A percentile compares a stretch with the other conserved stretches of the same genome.
phyloP scores from a whole-genome alignment of 1,284 basidiomycete genomes.

The Rhodotorula glutinis region DNA sequence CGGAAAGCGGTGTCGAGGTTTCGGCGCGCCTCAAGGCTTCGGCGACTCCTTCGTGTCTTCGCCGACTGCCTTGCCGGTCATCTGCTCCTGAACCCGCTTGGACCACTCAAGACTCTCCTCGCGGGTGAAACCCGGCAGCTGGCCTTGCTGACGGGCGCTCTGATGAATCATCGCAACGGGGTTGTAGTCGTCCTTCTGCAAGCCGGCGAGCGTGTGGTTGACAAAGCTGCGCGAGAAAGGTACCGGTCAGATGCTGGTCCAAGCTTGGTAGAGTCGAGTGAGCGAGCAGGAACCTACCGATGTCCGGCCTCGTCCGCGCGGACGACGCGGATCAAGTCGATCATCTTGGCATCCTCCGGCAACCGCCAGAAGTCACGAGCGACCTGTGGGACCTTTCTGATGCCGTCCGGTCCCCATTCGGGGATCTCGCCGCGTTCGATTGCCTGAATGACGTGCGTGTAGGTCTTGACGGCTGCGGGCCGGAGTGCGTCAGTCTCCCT shows the following conservation, averaged over 20 bases:
- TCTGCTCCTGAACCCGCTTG: conserved; percentile 52
- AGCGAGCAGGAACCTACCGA: conserved; percentile 62
- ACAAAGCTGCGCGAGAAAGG: conserved; percentile 14
- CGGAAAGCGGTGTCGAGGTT: too few relatives aligned
- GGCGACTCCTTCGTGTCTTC: neutral
- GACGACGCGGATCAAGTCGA: conserved; percentile 86
- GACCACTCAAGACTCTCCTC: conserved; percentile 61
- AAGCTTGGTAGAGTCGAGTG: neutral
- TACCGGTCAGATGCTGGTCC: neutral
- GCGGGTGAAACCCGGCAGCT: conserved; percentile 68
- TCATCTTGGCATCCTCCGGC: conserved; percentile 57
- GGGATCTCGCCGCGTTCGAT: conserved; percentile 36
- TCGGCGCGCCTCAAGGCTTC: neutral
- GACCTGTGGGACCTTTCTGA: conserved; percentile 30
- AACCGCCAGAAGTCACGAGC: conserved; percentile 44
- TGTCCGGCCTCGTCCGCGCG: conserved; percentile 90
- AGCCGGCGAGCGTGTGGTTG: conserved; percentile 83
- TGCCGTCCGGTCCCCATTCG: conserved; percentile 24
- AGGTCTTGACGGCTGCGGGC: conserved; percentile 7
- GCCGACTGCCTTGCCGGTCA: conserved; percentile 15
- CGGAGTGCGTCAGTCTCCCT: neutral
- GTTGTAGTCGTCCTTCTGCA: conserved; percentile 76
- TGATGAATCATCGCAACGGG: conserved; percentile 90
- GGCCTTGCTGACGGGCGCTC: conserved; percentile 59
- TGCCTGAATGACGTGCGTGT: conserved; percentile 28